Percentiles rank a stretch among this genome's conserved stretches.
These are phyloP conservation scores for Takakia lepidozioides DNA, from an alignment of 225 moss, liverwort and hornwort genomes.

Conservation along the genomic window DNA sequence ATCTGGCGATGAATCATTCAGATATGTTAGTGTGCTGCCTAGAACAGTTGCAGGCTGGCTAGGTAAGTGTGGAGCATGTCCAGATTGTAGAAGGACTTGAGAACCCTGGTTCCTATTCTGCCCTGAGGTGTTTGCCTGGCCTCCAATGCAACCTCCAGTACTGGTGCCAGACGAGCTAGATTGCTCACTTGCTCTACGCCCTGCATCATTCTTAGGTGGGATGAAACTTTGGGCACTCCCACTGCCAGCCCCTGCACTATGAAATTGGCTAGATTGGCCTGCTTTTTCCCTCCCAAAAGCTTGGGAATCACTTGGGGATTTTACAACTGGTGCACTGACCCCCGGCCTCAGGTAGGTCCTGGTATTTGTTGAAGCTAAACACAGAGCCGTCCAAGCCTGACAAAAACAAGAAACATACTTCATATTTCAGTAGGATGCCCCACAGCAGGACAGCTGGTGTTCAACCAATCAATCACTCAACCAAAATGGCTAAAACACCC, in stretches of 20 bases:
- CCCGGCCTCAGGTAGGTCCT: constrained; percentile 68
- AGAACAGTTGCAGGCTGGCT: too few species aligned
- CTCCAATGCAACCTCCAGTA: constrained; percentile 9
- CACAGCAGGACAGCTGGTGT: too few species aligned
- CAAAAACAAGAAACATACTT: constrained; percentile 4
- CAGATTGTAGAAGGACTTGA: too few species aligned
- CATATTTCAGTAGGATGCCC: too few species aligned
- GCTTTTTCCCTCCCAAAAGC: constrained; percentile 18
- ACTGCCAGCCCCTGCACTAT: constrained; percentile 4
- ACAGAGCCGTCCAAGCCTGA: constrained; percentile 75
- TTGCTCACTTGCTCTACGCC: constrained; percentile 15
- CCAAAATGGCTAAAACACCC: too few species aligned
- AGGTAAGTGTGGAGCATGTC: too few species aligned
- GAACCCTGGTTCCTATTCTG: not conserved
- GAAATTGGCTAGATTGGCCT: constrained; percentile 20
- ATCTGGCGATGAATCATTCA: too few species aligned
- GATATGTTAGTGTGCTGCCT: too few species aligned
- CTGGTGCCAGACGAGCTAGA: constrained; percentile 9
- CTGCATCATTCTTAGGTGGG: constrained; percentile 6
- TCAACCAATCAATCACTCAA: too few species aligned
- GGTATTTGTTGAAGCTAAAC: constrained; percentile 30
- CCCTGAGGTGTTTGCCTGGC: constrained; percentile 7
- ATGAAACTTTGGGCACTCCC: constrained; percentile 5
- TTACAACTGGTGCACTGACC: constrained; percentile 60
- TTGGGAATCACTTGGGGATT: constrained; percentile 16